Base-by-base conservation (phyloP, 2,329 filamentous ascomycete genomes). In the Boeremia lycopersici region DNA sequence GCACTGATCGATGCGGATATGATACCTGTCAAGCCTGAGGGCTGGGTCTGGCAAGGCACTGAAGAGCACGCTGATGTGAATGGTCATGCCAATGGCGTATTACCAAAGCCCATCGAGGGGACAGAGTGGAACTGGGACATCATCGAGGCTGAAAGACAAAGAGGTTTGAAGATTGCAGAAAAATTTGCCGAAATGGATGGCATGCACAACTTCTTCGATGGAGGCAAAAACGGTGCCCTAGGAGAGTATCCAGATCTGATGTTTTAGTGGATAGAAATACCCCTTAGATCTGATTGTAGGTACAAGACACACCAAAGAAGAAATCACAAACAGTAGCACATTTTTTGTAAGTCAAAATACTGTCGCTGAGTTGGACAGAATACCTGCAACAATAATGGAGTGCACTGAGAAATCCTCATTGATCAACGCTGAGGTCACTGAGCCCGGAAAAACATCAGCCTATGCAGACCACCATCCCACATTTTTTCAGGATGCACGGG, bases 21-120 rank as follows among this genome's bases (percentile, higher is more conserved):
- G 71, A 78, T 98, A 45, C 95, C 95, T 0, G 78, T 83, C 53
- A 82, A 87, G 42, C 91, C 91, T 0, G 86, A 83, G 10, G 88
- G 87, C 2, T 73, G 70, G 70, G 61, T 68, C 1, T 73, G 68
- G 36, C 55, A 61, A 11, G 57, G 54, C 1, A 30, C 23, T 19
- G 34, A 52, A 7, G 53, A 36, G 3, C 59, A 49, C 9, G 61
- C 41, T 11, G 35, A 51, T 12, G 48, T 47, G 9, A 60, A 70
- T 11, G 48, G 40, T 7, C 45, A 57, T 26, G 17, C 38, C 6
- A 54, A 63, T 30, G 48, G 38, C n/a, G 52, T 69, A 13, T 56
- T 72, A 28, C 68, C 71, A 8, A 55, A 76, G 41, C 56, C 62
- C 0, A 72, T 69, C 59, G 62, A 63, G 6, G 75, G 77, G 3